Evolutionary conservation across 371 early-diverging fungal species (phyloP).

Genomic region (Mucor lusitanicus): DNA sequence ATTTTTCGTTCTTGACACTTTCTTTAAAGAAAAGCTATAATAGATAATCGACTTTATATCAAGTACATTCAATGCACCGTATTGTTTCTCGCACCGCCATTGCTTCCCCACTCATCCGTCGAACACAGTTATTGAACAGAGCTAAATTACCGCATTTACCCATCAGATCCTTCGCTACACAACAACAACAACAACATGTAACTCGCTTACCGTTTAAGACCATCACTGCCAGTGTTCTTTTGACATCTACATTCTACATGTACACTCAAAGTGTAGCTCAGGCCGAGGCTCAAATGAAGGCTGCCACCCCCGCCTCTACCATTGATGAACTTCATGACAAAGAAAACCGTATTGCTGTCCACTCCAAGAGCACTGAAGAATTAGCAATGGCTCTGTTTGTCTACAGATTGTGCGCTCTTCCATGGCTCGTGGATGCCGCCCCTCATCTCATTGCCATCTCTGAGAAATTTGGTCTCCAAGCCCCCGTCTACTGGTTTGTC

Average conservation of each 20-base stretch:
- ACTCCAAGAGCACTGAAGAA: conserved; percentile 60
- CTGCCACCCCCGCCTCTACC: conserved; percentile 12
- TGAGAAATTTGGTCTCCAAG: conserved; percentile 59
- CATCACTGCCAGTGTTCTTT: conserved; percentile 25
- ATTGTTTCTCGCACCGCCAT: conserved; percentile 15
- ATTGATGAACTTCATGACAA: conserved; percentile 28
- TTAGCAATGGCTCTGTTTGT: conserved; percentile 76
- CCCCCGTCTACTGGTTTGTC: conserved; percentile 69
- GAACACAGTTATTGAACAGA: conserved; percentile 2
- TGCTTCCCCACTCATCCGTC: conserved; percentile 4
- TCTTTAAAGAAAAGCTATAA: no score
- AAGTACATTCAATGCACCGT: conserved; percentile 19
- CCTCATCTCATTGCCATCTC: conserved; percentile 64
- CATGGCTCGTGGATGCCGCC: conserved; percentile 68
- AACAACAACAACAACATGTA: background rate
- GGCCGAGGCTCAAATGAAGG: conserved; percentile 18
- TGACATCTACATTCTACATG: conserved; percentile 20
- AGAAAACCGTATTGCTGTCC: conserved; percentile 48
- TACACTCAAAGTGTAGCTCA: conserved; percentile 3
- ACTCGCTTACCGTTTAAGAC: conserved; percentile 27
- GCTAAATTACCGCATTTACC: background rate
- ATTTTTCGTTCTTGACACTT: background rate
- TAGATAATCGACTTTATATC: background rate
- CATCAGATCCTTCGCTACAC: conserved; percentile 9
- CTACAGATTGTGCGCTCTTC: conserved; percentile 71